Base-by-base conservation (phyloP, 2,329 filamentous ascomycete species). In the Talaromyces atroroseus region DNA sequence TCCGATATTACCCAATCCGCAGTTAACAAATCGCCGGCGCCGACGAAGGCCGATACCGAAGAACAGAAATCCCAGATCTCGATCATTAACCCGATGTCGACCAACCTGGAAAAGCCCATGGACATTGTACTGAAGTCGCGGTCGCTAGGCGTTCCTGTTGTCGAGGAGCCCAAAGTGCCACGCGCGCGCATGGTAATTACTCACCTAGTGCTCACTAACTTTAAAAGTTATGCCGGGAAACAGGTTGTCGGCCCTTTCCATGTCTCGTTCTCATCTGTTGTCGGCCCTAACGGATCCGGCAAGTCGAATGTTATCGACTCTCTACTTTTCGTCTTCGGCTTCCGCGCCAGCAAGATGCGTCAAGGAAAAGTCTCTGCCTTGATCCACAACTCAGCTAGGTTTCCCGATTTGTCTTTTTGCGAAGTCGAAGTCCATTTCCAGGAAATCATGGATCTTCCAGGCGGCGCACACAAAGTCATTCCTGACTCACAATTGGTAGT, bases 221-320 rank as follows among this genome's bases (percentile, higher is more conserved):
- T 99, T 83, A 99, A 99, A 78, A 97, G 92, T 76, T 99, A 99
- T 71, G 94, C 94, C 16, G 94, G 94, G 3, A 81, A 89, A 60
- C 94, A 99, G 71, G 88, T 95, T 74, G 94, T 99, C 58, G 94
- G 94, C 0, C 94, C 94, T 0, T 99, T 99, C 71, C 94, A 99
- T 71, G 83, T 90, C 1, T 99, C 94, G 0, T 99, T 99, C 75
- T 96, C 94, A 1, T 96, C 94, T 0, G 94, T 99, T 2, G 94
- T 99, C 10, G 95, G 94, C 0, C 94, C 95, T 50, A 99, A 99
- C 70, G 94, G 94, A 59, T 99, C 94, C 10, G 94, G 94, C 58
- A 99, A 99, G 72, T 97, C 94, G 21, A 99, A 99, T 66, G 95
- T 99, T 60, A 99, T 99, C 68, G 94, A 99, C 74, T 96, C 94